Evolutionary conservation across 2,329 filamentous ascomycete genomes (phyloP), one percentile per base, ranked within the genome.

Genomic region (Allantophomopsis lycopodina): DNA sequence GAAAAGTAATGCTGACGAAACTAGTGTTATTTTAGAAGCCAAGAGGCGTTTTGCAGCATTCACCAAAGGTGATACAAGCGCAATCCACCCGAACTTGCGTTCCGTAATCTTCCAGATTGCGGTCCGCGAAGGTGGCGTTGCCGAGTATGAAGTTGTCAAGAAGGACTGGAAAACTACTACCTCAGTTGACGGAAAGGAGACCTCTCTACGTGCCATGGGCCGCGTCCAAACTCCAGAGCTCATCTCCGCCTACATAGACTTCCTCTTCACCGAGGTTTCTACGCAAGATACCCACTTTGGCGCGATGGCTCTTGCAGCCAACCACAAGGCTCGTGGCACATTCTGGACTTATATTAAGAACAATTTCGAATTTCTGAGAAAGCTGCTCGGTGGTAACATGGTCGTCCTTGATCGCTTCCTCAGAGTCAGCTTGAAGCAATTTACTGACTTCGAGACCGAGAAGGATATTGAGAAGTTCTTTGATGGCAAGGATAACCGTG

Each of bases 371-470:
- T 66, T 71, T 30, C 72, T 94, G 35, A 71, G 79, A 39, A 64
- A 74, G 44, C 82, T 81, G 58, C 69, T 96, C 40, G 77, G 73
- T 56, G 68, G 69, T 33, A 95, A 95, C 63, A 83, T 86, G 46
- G 81, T 95, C 21, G 76, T 95, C 3, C 68, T 95, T 13, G 89
- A 98, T 62, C 79, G 89, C 36, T 94, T 94, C 62, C 64, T 98
- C 50, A 79, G 83, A 50, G 68, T 83, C 49, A 78, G 78, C 35
- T 64, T 98, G 49, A 76, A 75, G 52, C 83, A 83, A 55, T 96
- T 93, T 57, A 75, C 83, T 3, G 79, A 86, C 50, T 62, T 67
- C 12, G 70, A 72, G 46, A 69, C 76, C 13, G 72, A 85, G 45
- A 68, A 76, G 47, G 86, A 95, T 40, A 91, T 98, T 51, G 69